Conservation (phyloP, 768 basidiomycete species). For the Melanogaster broomeanus region DNA sequence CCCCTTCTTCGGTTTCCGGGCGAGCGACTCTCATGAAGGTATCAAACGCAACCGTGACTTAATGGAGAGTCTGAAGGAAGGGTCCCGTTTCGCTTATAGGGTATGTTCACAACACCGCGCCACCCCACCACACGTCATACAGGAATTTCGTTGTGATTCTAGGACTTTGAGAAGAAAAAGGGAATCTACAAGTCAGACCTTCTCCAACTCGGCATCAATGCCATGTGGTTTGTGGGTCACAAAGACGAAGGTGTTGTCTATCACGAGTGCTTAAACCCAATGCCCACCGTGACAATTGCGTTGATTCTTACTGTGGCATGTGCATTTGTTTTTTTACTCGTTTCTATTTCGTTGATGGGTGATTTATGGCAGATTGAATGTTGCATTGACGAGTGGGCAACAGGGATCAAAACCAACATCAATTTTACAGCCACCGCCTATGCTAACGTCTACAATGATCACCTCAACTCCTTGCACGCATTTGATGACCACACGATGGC, state of each 20-base stretch:
- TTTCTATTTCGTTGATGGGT: not conserved
- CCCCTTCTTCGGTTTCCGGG: not conserved
- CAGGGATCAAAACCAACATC: constrained; percentile 7
- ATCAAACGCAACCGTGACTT: constrained; percentile 2
- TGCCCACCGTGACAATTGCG: constrained; percentile 1
- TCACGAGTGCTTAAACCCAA: constrained; percentile 24
- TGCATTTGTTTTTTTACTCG: not conserved
- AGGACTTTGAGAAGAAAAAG: constrained; percentile 3
- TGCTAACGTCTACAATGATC: not conserved
- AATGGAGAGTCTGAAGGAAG: constrained; percentile 5
- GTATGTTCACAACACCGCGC: not conserved
- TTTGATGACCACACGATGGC: constrained; percentile 1
- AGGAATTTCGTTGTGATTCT: too few relatives aligned
- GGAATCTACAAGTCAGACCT: constrained; percentile 28
- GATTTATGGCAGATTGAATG: constrained; percentile 7
- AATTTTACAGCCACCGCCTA: constrained; percentile 6
- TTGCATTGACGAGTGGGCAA: constrained; percentile 13
- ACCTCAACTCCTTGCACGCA: not conserved
- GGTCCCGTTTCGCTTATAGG: constrained; percentile 1
- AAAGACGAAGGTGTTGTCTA: constrained; percentile 26
- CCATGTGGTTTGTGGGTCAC: constrained; percentile 28
- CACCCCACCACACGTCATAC: too few relatives aligned
- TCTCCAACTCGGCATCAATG: constrained; percentile 24
- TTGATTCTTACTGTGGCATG: constrained; percentile 1
- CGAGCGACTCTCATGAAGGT: not conserved